Evolutionary conservation across 768 basidiomycete genomes (phyloP).

Genomic region (Xanthoconium stramineum): DNA sequence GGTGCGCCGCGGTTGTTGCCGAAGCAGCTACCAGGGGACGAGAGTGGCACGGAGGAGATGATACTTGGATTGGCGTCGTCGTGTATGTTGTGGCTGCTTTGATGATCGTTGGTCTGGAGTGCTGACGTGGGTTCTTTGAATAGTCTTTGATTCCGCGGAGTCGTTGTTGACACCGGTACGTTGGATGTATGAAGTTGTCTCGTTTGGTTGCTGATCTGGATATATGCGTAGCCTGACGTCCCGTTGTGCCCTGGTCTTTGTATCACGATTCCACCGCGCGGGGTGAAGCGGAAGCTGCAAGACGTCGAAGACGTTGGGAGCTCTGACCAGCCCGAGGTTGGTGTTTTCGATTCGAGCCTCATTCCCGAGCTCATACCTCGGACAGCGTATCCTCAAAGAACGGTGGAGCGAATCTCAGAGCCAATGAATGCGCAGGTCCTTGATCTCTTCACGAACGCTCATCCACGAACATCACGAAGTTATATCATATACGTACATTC

Average conservation of each 20-base stretch:
- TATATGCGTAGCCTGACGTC: conserved; percentile 3
- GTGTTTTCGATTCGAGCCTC: background rate
- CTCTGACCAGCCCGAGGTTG: conserved; percentile 19
- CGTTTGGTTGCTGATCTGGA: background rate
- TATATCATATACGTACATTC: no score
- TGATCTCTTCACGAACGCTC: conserved; percentile 1
- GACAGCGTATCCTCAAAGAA: conserved; percentile 16
- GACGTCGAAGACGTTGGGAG: conserved; percentile 9
- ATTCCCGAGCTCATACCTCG: background rate
- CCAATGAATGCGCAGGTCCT: background rate
- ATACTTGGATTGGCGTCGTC: conserved; percentile 5
- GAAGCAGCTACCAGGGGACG: conserved; percentile 25
- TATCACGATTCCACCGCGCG: conserved; percentile 22
- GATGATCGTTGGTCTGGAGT: background rate
- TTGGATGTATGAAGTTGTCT: background rate
- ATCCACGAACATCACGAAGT: no score
- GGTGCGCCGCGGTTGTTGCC: conserved; percentile 27
- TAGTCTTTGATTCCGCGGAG: conserved; percentile 12
- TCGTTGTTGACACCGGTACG: conserved; percentile 19
- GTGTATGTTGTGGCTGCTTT: conserved; percentile 9
- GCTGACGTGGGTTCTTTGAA: background rate
- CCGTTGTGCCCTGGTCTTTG: conserved; percentile 18
- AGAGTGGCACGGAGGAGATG: conserved; percentile 17
- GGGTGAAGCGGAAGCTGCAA: conserved; percentile 24
- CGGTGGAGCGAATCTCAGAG: conserved; percentile 14